Evolutionary conservation across 2,329 filamentous ascomycete species (phyloP).

Genomic region (Monosporascus sp.): DNA sequence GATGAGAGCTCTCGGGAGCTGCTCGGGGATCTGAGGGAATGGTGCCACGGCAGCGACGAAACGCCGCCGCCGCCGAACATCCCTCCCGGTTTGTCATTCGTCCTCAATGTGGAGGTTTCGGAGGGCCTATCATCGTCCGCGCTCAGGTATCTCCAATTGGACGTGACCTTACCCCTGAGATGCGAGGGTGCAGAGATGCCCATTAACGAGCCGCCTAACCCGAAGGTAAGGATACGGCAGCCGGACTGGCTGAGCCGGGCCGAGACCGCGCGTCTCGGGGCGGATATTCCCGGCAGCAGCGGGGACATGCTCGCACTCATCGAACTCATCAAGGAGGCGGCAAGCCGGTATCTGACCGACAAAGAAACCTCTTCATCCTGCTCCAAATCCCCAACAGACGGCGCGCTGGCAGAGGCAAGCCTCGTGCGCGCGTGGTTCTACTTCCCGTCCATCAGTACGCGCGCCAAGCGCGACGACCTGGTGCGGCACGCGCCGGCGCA

Average conservation of each 20-base stretch:
- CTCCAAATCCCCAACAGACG: background rate
- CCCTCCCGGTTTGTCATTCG: conserved; percentile 10
- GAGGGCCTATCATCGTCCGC: background rate
- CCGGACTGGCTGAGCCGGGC: conserved; percentile 48
- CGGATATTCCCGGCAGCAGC: conserved; percentile 31
- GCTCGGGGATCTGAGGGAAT: conserved; percentile 4
- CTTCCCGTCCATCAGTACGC: conserved; percentile 55
- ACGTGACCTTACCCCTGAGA: conserved; percentile 29
- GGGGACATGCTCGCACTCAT: conserved; percentile 40
- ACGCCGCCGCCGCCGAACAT: background rate
- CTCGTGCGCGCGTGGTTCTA: conserved; percentile 56
- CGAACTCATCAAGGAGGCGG: conserved; percentile 30
- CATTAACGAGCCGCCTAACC: conserved; percentile 32
- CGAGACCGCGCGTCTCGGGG: conserved; percentile 32
- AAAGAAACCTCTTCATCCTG: background rate
- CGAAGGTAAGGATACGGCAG: conserved; percentile 39
- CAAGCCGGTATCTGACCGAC: background rate
- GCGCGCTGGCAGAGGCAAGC: conserved; percentile 10
- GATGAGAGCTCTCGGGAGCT: conserved; percentile 12
- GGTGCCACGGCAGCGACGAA: conserved; percentile 1
- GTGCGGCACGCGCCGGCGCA: conserved; percentile 47
- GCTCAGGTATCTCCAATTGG: conserved; percentile 24
- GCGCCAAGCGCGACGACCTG: conserved; percentile 52
- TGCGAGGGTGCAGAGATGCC: conserved; percentile 3
- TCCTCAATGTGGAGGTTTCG: conserved; percentile 20